Evolutionary conservation across 805 yeast species (phyloP), one percentile per base, ranked within the genome.

Genomic region (Cyberlindnera galapagoensis): DNA sequence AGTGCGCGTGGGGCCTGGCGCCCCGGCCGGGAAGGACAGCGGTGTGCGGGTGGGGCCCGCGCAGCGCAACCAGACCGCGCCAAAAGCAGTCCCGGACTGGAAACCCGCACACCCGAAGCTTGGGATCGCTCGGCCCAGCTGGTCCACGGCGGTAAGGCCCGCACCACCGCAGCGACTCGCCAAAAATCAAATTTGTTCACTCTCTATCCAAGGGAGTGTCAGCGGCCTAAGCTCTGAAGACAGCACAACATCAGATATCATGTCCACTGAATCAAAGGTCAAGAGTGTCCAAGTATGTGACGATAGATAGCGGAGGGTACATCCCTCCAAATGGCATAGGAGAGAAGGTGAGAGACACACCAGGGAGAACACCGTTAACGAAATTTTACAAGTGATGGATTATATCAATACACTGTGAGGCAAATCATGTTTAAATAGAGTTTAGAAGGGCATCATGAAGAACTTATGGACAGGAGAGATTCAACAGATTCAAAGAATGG

Each of bases 231-330:
- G 30, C 21, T 32, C 18, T 40, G 22, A 29, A 31, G 38, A 35
- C 36, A 29, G 26, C 34, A n/a, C n/a, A n/a, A n/a, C 21, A 40
- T 33, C 49, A 54, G 56, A 59, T 63, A 65, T 47, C 62, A 76
- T 75, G 81, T 74, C 81, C 65, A 65, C 86, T 62, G 67, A 40
- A 42, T 42, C 31, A 34, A 38, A 48, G 43, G 52, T 70, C 67
- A 86, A 82, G 76, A 80, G 88, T 72, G 90, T 82, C 66, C 88
- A 80, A 76, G 87, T 79, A 79, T 74, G 87, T 79, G 44, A 26
- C 21, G n/a, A n/a, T n/a, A n/a, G n/a, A n/a, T n/a, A n/a, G n/a
- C n/a, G n/a, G n/a, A n/a, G n/a, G n/a, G n/a, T n/a, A n/a, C n/a
- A n/a, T n/a, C n/a, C n/a, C n/a, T n/a, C n/a, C n/a, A n/a, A n/a